Percentiles rank a stretch among this genome's conserved stretches.
Evolutionary conservation across 1,284 basidiomycete genomes (phyloP).

Genomic region (Hortiboletus rubellus): DNA sequence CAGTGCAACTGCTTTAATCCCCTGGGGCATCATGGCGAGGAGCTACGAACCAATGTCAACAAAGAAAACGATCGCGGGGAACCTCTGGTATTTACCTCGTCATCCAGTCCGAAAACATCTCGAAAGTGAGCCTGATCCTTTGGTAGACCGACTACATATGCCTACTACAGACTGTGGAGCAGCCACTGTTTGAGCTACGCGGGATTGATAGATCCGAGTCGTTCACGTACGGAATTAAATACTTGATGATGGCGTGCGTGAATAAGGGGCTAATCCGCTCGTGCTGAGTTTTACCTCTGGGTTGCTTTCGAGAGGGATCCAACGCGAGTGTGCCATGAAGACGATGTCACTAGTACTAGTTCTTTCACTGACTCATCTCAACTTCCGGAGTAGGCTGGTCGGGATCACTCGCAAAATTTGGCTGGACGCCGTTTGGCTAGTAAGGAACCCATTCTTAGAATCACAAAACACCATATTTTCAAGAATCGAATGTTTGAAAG

Average conservation of each 20-base stretch:
- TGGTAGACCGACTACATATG: conserved; percentile 70
- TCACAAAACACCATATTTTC: too few species aligned
- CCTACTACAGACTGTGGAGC: conserved; percentile 34
- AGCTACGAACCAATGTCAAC: conserved; percentile 47
- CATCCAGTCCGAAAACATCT: conserved; percentile 83
- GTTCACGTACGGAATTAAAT: conserved; percentile 47
- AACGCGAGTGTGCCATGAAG: conserved; percentile 37
- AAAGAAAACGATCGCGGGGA: neutral
- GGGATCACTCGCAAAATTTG: too few species aligned
- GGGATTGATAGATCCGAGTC: neutral
- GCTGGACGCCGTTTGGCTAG: too few species aligned
- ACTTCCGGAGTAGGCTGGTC: too few species aligned
- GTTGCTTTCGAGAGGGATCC: conserved; percentile 79
- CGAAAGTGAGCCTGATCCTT: conserved; percentile 60
- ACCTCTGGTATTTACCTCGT: conserved; percentile 48
- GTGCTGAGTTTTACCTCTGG: conserved; percentile 54
- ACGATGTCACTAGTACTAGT: neutral
- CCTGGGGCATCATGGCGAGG: conserved; percentile 64
- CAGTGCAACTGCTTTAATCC: conserved; percentile 78
- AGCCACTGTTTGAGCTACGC: neutral
- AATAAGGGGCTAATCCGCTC: neutral
- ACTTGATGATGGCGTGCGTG: conserved; percentile 33
- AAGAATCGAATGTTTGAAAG: too few species aligned
- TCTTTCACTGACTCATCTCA: too few species aligned
- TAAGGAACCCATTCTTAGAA: too few species aligned